Percentiles rank a stretch among this genome's conserved stretches.
These are phyloP conservation scores for Ophiocordyceps camponoti-rufipedis DNA, from an alignment of 2,329 filamentous ascomycete species.

Conservation along the genomic window DNA sequence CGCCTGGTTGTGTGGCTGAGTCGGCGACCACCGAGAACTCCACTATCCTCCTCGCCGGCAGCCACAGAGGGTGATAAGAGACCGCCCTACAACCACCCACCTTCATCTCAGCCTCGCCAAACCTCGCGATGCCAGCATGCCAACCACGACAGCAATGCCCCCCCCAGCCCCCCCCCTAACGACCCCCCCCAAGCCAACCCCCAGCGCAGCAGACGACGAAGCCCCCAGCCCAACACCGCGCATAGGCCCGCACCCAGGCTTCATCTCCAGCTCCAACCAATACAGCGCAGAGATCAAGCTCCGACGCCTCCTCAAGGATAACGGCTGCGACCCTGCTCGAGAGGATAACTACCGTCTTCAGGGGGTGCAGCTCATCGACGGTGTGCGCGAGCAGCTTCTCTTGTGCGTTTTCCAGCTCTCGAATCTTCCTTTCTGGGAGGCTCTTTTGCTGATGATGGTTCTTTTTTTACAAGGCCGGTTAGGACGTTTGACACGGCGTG, in stretches of 20 bases:
- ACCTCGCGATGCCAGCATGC: too few species aligned
- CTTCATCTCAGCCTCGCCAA: too few species aligned
- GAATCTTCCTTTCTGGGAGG: conserved; percentile 1
- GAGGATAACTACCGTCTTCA: conserved; percentile 70
- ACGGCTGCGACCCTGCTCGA: conserved; percentile 54
- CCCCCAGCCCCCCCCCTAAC: too few species aligned
- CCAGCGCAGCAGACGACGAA: too few species aligned
- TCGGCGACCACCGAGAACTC: too few species aligned
- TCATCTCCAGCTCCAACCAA: conserved; percentile 35
- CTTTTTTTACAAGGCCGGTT: conserved; percentile 42
- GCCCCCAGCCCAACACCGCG: not conserved
- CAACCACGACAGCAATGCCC: too few species aligned
- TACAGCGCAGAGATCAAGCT: conserved; percentile 74
- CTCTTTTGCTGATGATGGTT: not conserved
- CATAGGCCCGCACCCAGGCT: conserved; percentile 26
- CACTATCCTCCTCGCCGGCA: too few species aligned
- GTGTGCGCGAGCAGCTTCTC: conserved; percentile 58
- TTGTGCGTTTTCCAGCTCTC: conserved; percentile 44
- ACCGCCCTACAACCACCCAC: too few species aligned
- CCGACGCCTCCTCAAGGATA: conserved; percentile 50
- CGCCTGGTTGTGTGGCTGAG: too few species aligned
- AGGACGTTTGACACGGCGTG: conserved; percentile 85
- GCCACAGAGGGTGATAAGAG: too few species aligned
- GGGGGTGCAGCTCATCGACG: conserved; percentile 78
- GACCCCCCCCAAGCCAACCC: too few species aligned